A percentile compares a stretch with the other conserved stretches of the same genome.
phyloP scores from a whole-genome alignment of 2,329 filamentous ascomycete species.

The Xylaria sp. region DNA sequence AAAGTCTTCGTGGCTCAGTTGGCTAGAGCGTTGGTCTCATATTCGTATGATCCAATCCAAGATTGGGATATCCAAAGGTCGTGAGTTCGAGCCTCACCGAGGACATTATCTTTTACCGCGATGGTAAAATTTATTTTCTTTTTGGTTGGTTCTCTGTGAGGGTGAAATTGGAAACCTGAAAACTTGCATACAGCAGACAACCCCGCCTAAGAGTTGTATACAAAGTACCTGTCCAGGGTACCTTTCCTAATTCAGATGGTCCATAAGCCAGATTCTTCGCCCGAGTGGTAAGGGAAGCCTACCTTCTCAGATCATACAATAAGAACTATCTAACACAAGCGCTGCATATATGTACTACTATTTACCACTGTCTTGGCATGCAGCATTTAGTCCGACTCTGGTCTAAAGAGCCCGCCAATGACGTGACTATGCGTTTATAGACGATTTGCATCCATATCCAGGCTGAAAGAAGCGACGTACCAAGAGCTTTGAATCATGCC shows the following conservation, averaged over 20 bases:
- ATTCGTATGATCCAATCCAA: constrained; percentile 41
- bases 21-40: constrained; percentile 58
- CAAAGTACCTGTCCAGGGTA: no score
- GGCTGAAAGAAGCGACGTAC: not conserved
- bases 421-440: not conserved
- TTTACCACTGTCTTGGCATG: not conserved
- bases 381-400: not conserved
- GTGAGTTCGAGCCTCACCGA: constrained; percentile 63
- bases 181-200: no score
- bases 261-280: no score
- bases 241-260: no score
- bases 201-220: no score
- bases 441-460: not conserved
- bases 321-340: no score
- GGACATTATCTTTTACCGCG: constrained; percentile 48
- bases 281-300: no score
- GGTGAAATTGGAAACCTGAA: no score
- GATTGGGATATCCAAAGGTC: constrained; percentile 55
- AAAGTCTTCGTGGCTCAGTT: constrained; percentile 55
- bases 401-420: not conserved
- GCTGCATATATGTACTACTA: not conserved
- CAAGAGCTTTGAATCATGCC: not conserved
- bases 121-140: no score
- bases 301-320: no score
- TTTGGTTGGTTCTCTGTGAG: no score